These are phyloP conservation scores for Leucocoprinus leucothites DNA, from an alignment of 768 basidiomycete species.

Conservation along the genomic window DNA sequence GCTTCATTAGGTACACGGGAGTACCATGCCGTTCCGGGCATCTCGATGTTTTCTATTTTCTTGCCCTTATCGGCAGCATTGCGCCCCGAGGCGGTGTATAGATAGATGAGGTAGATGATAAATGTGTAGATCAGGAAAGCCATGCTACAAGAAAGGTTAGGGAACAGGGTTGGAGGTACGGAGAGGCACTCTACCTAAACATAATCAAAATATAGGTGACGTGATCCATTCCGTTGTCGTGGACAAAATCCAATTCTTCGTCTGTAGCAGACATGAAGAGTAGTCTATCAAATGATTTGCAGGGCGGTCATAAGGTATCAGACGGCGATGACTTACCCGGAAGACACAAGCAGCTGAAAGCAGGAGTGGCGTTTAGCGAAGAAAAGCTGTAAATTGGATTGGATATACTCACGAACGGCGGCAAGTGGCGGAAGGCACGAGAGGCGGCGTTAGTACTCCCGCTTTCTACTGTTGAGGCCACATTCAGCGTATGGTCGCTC, in stretches of 20 bases:
- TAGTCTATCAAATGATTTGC: conserved; percentile 38
- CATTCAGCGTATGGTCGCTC: conserved; percentile 68
- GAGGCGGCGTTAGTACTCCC: conserved; percentile 30
- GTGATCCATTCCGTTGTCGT: conserved; percentile 80
- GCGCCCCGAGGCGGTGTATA: conserved; percentile 62
- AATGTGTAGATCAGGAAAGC: conserved; percentile 79
- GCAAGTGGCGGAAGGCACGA: conserved; percentile 78
- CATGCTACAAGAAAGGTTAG: conserved; percentile 36
- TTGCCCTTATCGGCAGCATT: conserved; percentile 42
- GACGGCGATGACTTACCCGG: conserved; percentile 48
- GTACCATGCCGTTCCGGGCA: conserved; percentile 55
- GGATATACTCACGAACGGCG: conserved; percentile 71
- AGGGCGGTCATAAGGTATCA: background rate
- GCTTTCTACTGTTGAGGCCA: conserved; percentile 22
- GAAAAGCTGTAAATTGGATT: background rate
- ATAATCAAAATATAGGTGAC: conserved; percentile 87
- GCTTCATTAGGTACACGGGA: conserved; percentile 45
- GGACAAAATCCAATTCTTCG: conserved; percentile 75
- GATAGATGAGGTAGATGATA: conserved; percentile 64
- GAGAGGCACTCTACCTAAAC: conserved; percentile 51
- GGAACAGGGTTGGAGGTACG: background rate
- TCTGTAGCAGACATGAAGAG: conserved; percentile 94
- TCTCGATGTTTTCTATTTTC: conserved; percentile 17
- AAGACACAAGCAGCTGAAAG: conserved; percentile 61
- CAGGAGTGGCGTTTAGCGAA: conserved; percentile 9